Percentiles rank a stretch among this genome's conserved stretches.
Evolutionary conservation across 2,329 filamentous ascomycete genomes (phyloP).

Genomic region (Phyllosticta citribraziliensis): DNA sequence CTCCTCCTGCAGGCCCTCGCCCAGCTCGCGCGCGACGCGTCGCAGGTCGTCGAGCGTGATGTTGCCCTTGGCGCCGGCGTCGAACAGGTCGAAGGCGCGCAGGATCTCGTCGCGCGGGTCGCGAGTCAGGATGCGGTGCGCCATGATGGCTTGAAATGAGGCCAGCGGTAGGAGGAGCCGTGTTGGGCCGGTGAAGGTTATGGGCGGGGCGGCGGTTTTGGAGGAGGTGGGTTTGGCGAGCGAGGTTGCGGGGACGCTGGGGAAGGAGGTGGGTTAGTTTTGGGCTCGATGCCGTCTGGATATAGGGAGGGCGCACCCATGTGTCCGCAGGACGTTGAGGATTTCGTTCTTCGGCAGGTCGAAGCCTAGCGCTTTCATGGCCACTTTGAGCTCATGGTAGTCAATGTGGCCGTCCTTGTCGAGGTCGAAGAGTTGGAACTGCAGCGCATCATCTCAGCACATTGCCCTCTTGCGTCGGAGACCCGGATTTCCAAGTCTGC

Average conservation of each 20-base stretch:
- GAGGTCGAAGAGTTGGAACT: slow-evolving; percentile 94
- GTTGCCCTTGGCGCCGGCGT: slow-evolving; percentile 81
- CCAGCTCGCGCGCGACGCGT: slow-evolving; percentile 79
- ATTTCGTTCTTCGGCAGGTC: slow-evolving; percentile 81
- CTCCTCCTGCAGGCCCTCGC: slow-evolving; percentile 85
- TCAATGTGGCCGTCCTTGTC: slow-evolving; percentile 91
- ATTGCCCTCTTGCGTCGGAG: neutral
- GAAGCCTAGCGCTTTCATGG: slow-evolving; percentile 90
- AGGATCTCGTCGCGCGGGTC: slow-evolving; percentile 88
- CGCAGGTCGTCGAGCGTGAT: slow-evolving; percentile 84
- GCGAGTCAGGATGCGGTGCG: slow-evolving; percentile 67
- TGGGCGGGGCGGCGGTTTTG: neutral
- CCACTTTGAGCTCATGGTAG: slow-evolving; percentile 97
- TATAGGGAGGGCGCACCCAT: slow-evolving; percentile 47
- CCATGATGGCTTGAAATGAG: slow-evolving; percentile 63
- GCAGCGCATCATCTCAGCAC: slow-evolving; percentile 1
- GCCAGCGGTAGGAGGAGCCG: slow-evolving; percentile 64
- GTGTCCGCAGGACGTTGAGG: slow-evolving; percentile 66
- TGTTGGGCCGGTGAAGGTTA: slow-evolving; percentile 33
- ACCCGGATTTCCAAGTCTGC: neutral
- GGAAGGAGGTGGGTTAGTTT: slow-evolving; percentile 17
- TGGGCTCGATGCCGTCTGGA: slow-evolving; percentile 10
- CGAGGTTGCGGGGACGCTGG: slow-evolving; percentile 15
- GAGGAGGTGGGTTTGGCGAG: slow-evolving; percentile 17
- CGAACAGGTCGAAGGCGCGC: slow-evolving; percentile 86